Percentiles rank a stretch among this genome's conserved stretches.
Evolutionary conservation across 2,329 filamentous ascomycete genomes (phyloP).

Genomic region (Ophiostoma triangulosporum): DNA sequence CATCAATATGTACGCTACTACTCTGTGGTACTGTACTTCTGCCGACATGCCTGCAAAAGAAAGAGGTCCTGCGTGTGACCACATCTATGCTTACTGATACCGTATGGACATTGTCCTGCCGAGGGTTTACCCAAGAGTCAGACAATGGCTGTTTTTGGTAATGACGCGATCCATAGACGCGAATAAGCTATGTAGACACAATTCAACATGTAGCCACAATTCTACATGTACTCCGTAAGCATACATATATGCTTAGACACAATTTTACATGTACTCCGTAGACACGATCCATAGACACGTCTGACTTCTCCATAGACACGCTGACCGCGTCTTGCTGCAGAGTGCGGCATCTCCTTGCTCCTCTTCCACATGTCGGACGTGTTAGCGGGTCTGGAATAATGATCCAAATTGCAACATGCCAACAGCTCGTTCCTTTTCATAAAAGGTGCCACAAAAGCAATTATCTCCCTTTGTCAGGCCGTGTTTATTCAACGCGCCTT

Average conservation of each 20-base stretch:
- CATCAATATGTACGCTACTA: no score
- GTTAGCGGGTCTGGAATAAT: background rate
- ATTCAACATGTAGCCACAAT: no score
- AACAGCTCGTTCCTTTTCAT: background rate
- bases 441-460: background rate
- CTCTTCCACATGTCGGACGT: background rate
- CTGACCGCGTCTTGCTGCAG: background rate
- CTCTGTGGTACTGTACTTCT: no score
- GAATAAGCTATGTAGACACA: no score
- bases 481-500: conserved; percentile 9
- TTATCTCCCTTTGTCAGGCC: background rate
- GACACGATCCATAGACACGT: background rate
- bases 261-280: no score
- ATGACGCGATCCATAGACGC: no score
- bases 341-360: background rate
- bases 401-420: background rate
- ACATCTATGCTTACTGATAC: background rate
- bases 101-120: background rate
- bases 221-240: no score
- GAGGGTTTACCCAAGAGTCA: background rate
- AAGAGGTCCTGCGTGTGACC: no score
- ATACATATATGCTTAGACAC: no score
- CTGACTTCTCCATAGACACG: background rate
- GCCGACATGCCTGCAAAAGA: no score
- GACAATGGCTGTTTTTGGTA: background rate